Base-by-base conservation (phyloP, 306 rosid species). In the Lathyrus aphaca region DNA sequence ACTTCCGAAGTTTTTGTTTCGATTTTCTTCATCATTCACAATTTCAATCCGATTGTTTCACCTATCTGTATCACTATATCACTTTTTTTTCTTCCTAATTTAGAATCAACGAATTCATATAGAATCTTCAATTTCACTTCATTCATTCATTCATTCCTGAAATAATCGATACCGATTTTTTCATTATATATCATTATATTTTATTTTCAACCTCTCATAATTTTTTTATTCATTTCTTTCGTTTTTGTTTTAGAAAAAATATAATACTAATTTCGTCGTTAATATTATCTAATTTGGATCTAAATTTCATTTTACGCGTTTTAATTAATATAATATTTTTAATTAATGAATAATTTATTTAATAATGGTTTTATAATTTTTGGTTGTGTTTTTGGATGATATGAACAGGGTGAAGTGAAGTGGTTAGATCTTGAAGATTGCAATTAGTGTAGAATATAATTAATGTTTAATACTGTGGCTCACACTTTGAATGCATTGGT, bases 401-500 rank as follows among this genome's bases (percentile, higher is more conserved):
- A 60, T 49, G 2, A 19, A 46, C 68, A 21, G 37, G 23, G 69
- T 25, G 21, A 51, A 16, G 59, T 38, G 66, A 8, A 42, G 58
- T 42, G 59, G 82, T 75, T 79, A 68, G 86, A 82, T 83, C 86
- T 72, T 63, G 72, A 48, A 66, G 79, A 79, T 79, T 21, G 48
- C 10, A 19, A 72, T 66, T 66, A 48, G 51, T 61, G 15, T 38
- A 5, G 39, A 16, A 16, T 38, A 45, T 53, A 37, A 64, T 49
- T 43, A 61, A 53, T 71, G 49, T 70, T 70, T 74, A 27, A 4
- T 53, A 23, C 61, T 65, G 51, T 77, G 35, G 21, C 10, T 61
- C 58, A 61, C 40, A 68, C 45, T 77, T 49, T 68, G 55, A 70
- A 37, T 51, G 64, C 71, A 73, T 32, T 70, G 48, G 21, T 39